These are phyloP conservation scores for Zygnema cylindricum DNA, from an alignment of 139 green algal species.

Conservation along the genomic window DNA sequence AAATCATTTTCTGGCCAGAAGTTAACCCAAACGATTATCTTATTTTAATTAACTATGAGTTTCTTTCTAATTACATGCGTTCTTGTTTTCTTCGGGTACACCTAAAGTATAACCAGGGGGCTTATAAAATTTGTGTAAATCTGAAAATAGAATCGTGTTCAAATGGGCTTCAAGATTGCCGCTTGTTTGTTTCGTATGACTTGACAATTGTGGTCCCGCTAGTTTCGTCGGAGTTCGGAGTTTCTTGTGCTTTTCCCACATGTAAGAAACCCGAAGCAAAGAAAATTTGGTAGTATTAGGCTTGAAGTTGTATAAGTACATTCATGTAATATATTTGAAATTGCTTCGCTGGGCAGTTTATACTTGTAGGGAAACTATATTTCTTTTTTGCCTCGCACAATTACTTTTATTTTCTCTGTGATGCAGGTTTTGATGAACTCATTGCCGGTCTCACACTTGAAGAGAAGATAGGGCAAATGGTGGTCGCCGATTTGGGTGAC, in stretches of 20 bases:
- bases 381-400: not conserved
- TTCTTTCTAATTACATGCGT: no score
- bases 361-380: not conserved
- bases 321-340: not conserved
- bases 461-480: slow-evolving; percentile 56
- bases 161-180: no score
- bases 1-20: no score
- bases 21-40: no score
- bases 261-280: not conserved
- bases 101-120: no score
- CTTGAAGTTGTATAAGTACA: not conserved
- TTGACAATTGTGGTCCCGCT: no score
- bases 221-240: no score
- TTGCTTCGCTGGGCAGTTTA: not conserved
- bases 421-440: not conserved
- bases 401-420: not conserved
- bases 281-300: not conserved
- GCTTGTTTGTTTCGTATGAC: no score
- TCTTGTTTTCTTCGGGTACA: no score
- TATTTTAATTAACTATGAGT: no score
- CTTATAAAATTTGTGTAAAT: no score
- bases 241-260: not conserved
- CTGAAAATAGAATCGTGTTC: no score
- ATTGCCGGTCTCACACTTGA: slow-evolving; percentile 20
- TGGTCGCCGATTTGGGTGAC: not conserved